A percentile compares a stretch with the other conserved stretches of the same genome.
Conservation (phyloP, 495 filamentous ascomycete species). For the Penicillium herquei region DNA sequence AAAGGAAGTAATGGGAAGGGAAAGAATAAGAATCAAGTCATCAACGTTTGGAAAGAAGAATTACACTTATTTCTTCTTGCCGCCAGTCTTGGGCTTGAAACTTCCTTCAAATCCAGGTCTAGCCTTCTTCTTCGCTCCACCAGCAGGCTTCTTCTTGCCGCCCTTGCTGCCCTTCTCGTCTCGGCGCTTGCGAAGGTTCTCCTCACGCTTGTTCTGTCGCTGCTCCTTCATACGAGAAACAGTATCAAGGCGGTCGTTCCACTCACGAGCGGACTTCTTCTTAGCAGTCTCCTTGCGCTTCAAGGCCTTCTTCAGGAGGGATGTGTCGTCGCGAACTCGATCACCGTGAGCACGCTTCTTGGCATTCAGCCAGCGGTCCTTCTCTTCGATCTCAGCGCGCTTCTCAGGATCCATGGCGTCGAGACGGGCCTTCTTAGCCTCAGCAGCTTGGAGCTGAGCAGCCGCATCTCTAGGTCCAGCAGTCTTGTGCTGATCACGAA, state of each 20-base stretch:
- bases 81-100: slow-evolving; percentile 60
- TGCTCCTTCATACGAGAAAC: slow-evolving; percentile 74
- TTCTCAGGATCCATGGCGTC: slow-evolving; percentile 70
- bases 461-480: slow-evolving; percentile 79
- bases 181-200: slow-evolving; percentile 78
- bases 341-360: slow-evolving; percentile 86
- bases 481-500: slow-evolving; percentile 59
- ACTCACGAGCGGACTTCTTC: slow-evolving; percentile 85
- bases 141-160: slow-evolving; percentile 55
- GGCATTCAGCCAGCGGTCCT: slow-evolving; percentile 91
- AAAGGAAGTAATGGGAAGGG: slow-evolving; percentile 33
- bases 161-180: slow-evolving; percentile 70
- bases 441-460: slow-evolving; percentile 66
- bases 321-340: slow-evolving; percentile 83
- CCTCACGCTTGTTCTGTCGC: slow-evolving; percentile 83
- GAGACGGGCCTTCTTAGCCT: slow-evolving; percentile 72
- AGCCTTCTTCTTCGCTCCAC: slow-evolving; percentile 58
- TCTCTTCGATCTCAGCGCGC: slow-evolving; percentile 81
- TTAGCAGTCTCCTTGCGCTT: slow-evolving; percentile 90
- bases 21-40: slow-evolving; percentile 35
- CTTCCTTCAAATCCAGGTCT: slow-evolving; percentile 91
- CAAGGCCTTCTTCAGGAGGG: slow-evolving; percentile 88
- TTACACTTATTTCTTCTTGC: slow-evolving; percentile 42
- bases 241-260: slow-evolving; percentile 76
- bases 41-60: neutral